phyloP scores from a whole-genome alignment of 306 rosid species.

The Boehmeria nivea region DNA sequence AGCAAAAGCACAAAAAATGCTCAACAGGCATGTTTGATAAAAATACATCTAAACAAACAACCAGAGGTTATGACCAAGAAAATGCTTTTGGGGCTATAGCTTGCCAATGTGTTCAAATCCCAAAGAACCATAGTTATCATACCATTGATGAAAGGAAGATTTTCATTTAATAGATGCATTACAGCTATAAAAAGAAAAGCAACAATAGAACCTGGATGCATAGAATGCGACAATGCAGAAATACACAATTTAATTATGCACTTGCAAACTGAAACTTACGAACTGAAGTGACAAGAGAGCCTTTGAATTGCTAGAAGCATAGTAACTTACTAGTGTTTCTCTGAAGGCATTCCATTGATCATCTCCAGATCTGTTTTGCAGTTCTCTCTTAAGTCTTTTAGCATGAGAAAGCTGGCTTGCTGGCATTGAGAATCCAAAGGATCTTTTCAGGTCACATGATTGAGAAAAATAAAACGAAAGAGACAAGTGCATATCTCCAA shows the following conservation, averaged over 20 bases:
- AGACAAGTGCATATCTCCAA: not conserved
- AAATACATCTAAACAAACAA: no score
- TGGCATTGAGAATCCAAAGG: conserved; percentile 30
- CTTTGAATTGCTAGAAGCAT: conserved; percentile 29
- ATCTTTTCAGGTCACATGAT: conserved; percentile 2
- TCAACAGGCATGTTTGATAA: no score
- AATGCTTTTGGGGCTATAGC: no score
- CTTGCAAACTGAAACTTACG: conserved; percentile 9
- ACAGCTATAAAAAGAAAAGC: conserved; percentile 10
- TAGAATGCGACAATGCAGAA: conserved; percentile 1
- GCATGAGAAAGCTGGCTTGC: conserved; percentile 49
- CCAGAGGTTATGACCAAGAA: no score
- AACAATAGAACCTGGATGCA: not conserved
- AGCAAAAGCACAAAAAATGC: not conserved
- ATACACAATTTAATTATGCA: conserved; percentile 1
- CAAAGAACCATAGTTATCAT: no score
- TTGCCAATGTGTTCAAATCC: not conserved
- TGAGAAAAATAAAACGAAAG: not conserved
- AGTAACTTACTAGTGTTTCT: conserved; percentile 34
- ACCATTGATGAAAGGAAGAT: no score
- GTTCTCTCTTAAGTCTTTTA: conserved; percentile 67
- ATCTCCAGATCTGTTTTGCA: conserved; percentile 72
- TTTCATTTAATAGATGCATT: conserved; percentile 8
- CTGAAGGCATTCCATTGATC: conserved; percentile 34
- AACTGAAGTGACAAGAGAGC: conserved; percentile 21